Conservation (phyloP, 306 rosid genomes). For the Trichosanthes cucumerina region DNA sequence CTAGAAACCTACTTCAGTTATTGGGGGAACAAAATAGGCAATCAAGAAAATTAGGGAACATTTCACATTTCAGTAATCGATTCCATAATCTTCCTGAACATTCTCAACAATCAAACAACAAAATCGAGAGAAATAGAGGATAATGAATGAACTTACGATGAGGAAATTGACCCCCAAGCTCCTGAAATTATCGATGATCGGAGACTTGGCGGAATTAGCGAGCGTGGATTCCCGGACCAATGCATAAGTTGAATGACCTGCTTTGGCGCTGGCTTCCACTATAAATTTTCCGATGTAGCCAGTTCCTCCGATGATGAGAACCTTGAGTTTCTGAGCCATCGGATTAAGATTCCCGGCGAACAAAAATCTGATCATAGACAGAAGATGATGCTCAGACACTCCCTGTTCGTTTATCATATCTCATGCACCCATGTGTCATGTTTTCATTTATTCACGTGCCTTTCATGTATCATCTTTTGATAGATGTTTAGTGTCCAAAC, state of each 20-base stretch:
- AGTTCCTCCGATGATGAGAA: slow-evolving; percentile 31
- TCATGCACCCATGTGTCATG: no score
- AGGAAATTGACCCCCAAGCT: slow-evolving; percentile 14
- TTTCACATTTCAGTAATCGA: neutral
- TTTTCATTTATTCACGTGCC: no score
- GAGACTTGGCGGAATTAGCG: slow-evolving; percentile 14
- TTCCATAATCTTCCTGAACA: neutral
- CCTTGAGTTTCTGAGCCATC: slow-evolving; percentile 20
- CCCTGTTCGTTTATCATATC: no score
- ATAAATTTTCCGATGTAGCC: slow-evolving; percentile 29
- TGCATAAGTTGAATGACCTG: slow-evolving; percentile 23
- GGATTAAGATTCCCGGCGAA: neutral
- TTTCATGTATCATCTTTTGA: no score
- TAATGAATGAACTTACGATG: slow-evolving; percentile 8
- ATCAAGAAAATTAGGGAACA: neutral
- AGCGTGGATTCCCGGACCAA: slow-evolving; percentile 26
- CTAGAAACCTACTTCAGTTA: neutral
- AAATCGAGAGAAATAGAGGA: neutral
- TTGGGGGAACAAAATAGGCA: neutral
- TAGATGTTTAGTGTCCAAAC: no score
- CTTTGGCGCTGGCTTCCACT: slow-evolving; percentile 30
- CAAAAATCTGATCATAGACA: neutral
- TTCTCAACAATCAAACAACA: neutral
- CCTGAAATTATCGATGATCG: slow-evolving; percentile 21
- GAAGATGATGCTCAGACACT: neutral